Evolutionary conservation across 176 grass and related monocot genomes (phyloP).

Genomic region (Zea mays): DNA sequence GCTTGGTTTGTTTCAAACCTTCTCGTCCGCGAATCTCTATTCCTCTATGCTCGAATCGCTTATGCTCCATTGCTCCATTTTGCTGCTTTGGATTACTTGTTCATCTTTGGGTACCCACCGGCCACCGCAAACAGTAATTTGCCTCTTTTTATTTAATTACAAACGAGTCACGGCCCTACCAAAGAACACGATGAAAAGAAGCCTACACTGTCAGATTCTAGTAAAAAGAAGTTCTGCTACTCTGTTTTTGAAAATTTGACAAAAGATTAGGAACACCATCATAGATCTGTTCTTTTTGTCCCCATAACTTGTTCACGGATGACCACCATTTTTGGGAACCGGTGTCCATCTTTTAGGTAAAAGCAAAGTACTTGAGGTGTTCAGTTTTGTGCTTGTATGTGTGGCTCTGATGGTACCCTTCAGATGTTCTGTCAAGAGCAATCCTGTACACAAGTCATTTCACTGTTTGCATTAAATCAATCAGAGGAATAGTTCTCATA

Average conservation of each 20-base stretch:
- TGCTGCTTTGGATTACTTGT: not conserved
- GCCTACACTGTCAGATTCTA: not conserved
- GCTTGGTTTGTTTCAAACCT: not conserved
- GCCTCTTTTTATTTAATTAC: not conserved
- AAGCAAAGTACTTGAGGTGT: not conserved
- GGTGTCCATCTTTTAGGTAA: constrained; percentile 5
- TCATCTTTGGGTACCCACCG: not conserved
- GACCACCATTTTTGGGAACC: not conserved
- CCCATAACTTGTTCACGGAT: not conserved
- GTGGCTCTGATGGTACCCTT: not conserved
- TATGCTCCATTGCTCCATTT: not conserved
- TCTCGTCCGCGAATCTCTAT: not conserved
- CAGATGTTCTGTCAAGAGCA: not conserved
- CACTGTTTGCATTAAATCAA: not conserved
- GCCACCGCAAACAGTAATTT: not conserved
- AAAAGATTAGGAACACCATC: not conserved
- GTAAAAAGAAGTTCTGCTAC: not conserved
- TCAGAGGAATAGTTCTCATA: not conserved
- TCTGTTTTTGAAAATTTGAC: not conserved
- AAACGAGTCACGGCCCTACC: not conserved
- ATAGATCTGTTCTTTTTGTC: not conserved
- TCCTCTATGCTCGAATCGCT: not conserved
- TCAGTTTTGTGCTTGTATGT: constrained; percentile 6
- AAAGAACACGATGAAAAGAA: not conserved
- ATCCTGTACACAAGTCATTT: not conserved